These are phyloP conservation scores for Ganoderma leucocontextum DNA, from an alignment of 1,284 basidiomycete genomes.

Conservation along the genomic window DNA sequence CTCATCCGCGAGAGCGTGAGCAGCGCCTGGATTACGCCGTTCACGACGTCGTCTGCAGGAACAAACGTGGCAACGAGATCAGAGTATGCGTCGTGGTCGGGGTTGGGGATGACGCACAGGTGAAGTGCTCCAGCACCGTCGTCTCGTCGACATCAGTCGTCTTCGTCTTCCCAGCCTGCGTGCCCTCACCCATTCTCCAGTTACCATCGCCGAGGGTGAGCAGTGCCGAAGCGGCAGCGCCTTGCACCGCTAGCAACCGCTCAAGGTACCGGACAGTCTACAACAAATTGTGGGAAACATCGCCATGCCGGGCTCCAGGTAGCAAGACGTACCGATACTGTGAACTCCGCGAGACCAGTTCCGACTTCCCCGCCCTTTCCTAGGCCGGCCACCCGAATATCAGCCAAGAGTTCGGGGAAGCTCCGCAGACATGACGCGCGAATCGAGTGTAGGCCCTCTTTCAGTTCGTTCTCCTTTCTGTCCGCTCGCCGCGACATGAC, in stretches of 20 bases:
- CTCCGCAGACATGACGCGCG: slow-evolving; percentile 75
- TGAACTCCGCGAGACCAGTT: slow-evolving; percentile 70
- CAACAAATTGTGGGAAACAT: neutral
- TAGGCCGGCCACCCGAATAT: slow-evolving; percentile 69
- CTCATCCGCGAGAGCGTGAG: slow-evolving; percentile 68
- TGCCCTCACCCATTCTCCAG: slow-evolving; percentile 88
- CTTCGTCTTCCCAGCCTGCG: slow-evolving; percentile 64
- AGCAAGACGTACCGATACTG: slow-evolving; percentile 55
- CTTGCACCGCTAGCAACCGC: slow-evolving; percentile 70
- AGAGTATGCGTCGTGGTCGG: neutral
- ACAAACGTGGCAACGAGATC: neutral
- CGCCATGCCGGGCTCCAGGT: neutral
- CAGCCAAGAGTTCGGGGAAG: slow-evolving; percentile 82
- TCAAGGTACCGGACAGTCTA: slow-evolving; percentile 76
- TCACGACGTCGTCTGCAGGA: slow-evolving; percentile 70
- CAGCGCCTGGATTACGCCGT: slow-evolving; percentile 64
- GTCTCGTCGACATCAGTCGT: slow-evolving; percentile 61
- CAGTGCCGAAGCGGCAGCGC: slow-evolving; percentile 69
- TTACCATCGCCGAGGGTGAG: slow-evolving; percentile 81
- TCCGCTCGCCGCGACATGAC: slow-evolving; percentile 58
- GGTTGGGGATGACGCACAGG: slow-evolving; percentile 55
- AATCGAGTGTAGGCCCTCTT: slow-evolving; percentile 69
- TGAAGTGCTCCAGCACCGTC: slow-evolving; percentile 75
- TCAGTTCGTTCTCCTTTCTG: slow-evolving; percentile 70
- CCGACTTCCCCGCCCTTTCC: slow-evolving; percentile 59